Base-by-base conservation (phyloP, 2,329 filamentous ascomycete genomes). In the Raffaelea ambrosiae region DNA sequence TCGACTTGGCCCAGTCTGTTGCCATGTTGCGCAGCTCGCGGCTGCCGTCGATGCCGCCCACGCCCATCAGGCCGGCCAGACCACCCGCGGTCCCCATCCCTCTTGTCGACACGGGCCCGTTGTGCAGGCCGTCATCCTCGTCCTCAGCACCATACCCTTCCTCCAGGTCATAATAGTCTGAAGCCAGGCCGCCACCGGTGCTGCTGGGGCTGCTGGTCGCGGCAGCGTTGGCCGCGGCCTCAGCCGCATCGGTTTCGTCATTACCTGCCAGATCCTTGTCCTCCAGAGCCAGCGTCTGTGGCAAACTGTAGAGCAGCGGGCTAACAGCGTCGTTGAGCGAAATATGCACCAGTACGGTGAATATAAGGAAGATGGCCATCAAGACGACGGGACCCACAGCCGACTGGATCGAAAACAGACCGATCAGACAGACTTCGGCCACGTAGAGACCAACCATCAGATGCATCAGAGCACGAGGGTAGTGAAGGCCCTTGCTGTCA, bases 401-500 rank as follows among this genome's bases (percentile, higher is more conserved):
- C 46, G 71, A 67, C 68, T 78, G 77, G 48, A 91, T 79, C 40
- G 78, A 79, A 60, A 95, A 93, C 35, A 95, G 75, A 46, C 88
- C 88, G 53, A 94, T 79, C 57, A 95, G 70, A 63, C 86, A 90
- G 48, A 90, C 67, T 57, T 91, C 82, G 1, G 83, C 79, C 14
- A 95, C 69, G 64, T 95, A 95, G 43, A 93, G 73, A 46, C 89
- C 88, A 2, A 83, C 79, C 40, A 91, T 79, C 29, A 93, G 76
- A 52, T 97, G 90, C 70, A 95, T 88, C 40, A 97, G 74, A 5
- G 88, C 90, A 21, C 88, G 85, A 1, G 88, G 85, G 61, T 95
- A 97, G 58, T 88, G 82, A 20, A 91, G 80, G 43, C 93, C 91
- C 59, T 88, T 88, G 43, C 89, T 95, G 61, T 97, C 90, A 53